These are phyloP conservation scores for Fonsecaea erecta DNA, from an alignment of 2,329 filamentous ascomycete genomes.

Conservation along the genomic window DNA sequence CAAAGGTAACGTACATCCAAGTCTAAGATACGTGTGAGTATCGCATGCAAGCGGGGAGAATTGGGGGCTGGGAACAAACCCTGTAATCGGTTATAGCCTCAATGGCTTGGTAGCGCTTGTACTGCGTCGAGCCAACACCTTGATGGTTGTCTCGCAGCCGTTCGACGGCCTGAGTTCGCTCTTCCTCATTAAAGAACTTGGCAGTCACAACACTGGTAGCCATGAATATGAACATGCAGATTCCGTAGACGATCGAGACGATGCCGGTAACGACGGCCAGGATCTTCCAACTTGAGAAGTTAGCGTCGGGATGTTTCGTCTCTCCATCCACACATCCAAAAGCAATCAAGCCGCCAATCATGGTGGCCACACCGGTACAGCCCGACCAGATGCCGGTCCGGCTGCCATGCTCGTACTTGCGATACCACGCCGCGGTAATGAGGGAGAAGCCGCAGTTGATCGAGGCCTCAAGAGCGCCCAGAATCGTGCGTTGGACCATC, in stretches of 20 bases:
- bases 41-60: not conserved
- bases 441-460: slow-evolving; percentile 17
- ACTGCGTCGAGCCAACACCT: slow-evolving; percentile 11
- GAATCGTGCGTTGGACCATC: slow-evolving; percentile 15
- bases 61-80: not conserved
- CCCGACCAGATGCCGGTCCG: slow-evolving; percentile 12
- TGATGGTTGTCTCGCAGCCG: slow-evolving; percentile 16
- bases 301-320: slow-evolving; percentile 5
- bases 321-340: slow-evolving; percentile 11
- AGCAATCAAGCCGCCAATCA: slow-evolving; percentile 15
- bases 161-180: slow-evolving; percentile 7
- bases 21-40: slow-evolving; percentile 4
- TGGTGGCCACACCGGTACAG: slow-evolving; percentile 12
- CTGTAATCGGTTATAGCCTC: slow-evolving; percentile 11
- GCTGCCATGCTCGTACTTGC: slow-evolving; percentile 15
- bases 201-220: slow-evolving; percentile 12
- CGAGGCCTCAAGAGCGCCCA: slow-evolving; percentile 8
- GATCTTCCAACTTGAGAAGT: slow-evolving; percentile 17
- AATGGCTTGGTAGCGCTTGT: slow-evolving; percentile 16
- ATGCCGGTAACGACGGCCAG: slow-evolving; percentile 7
- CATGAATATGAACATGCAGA: slow-evolving; percentile 12
- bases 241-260: slow-evolving; percentile 5
- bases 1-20: slow-evolving; percentile 13
- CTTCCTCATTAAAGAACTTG: slow-evolving; percentile 11
- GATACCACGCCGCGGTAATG: slow-evolving; percentile 9